These are phyloP conservation scores for Lachancea dasiensis DNA, from an alignment of 805 yeast species.

Conservation along the genomic window DNA sequence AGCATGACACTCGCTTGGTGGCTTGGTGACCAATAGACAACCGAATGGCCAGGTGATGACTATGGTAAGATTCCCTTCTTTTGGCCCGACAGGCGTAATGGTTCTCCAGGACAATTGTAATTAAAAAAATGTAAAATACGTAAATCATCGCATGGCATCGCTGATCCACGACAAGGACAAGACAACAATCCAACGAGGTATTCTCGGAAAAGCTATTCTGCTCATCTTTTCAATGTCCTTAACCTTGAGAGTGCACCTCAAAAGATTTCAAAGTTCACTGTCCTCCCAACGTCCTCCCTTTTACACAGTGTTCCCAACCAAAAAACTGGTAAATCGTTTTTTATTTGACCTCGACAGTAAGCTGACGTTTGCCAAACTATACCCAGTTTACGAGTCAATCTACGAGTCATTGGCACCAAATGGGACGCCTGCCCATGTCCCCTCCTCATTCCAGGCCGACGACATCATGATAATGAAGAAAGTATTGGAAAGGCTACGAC, in stretches of 20 bases:
- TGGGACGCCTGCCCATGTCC: conserved; percentile 32
- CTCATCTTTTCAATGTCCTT: neutral
- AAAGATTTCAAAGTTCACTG: neutral
- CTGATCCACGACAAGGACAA: neutral
- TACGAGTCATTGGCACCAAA: conserved; percentile 41
- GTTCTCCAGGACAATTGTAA: too few relatives aligned
- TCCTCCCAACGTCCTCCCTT: conserved; percentile 33
- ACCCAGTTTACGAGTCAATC: conserved; percentile 47
- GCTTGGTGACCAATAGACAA: too few relatives aligned
- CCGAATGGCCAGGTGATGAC: too few relatives aligned
- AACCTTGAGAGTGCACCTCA: neutral
- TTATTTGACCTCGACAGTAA: conserved; percentile 63
- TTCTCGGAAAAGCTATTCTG: too few relatives aligned
- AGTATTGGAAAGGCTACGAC: conserved; percentile 56
- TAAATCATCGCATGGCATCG: too few relatives aligned
- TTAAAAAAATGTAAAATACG: too few relatives aligned
- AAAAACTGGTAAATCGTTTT: conserved; percentile 49
- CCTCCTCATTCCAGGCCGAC: conserved; percentile 43
- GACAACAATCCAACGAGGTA: too few relatives aligned
- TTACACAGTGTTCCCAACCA: conserved; percentile 50
- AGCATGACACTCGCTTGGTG: too few relatives aligned
- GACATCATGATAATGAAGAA: conserved; percentile 67
- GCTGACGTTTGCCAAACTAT: conserved; percentile 45
- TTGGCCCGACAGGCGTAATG: too few relatives aligned
- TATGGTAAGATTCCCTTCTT: too few relatives aligned